Evolutionary conservation across 192 early-diverging fungal genomes (phyloP).

Genomic region (Allomyces arbusculus): DNA sequence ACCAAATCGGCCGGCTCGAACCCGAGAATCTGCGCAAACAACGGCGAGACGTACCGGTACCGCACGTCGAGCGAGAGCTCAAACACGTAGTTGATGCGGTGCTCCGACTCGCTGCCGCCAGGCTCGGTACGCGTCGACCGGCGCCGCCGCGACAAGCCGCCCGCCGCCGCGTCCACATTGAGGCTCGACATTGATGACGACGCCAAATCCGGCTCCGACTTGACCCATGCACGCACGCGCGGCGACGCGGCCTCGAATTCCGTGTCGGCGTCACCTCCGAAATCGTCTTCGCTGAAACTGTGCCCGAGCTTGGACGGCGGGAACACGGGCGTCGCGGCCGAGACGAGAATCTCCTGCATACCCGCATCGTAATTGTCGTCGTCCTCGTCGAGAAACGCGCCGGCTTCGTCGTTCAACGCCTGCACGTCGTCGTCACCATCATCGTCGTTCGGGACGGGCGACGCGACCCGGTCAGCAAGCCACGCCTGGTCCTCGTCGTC

Average conservation of each 20-base stretch:
- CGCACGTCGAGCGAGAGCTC: neutral
- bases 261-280: neutral
- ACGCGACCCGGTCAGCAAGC: neutral
- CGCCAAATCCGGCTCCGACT: neutral
- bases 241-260: too few species aligned
- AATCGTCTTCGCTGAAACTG: neutral
- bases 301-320: neutral
- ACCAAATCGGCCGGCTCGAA: neutral
- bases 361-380: slow-evolving; percentile 4
- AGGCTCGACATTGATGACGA: too few species aligned
- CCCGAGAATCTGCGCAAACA: too few species aligned
- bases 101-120: neutral
- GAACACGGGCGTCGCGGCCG: too few species aligned
- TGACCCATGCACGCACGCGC: too few species aligned
- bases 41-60: neutral
- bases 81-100: neutral
- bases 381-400: neutral
- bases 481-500: slow-evolving; percentile 4
- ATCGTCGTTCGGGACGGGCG: neutral
- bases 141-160: neutral
- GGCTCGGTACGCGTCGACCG: slow-evolving; percentile 9
- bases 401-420: neutral
- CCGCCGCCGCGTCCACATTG: neutral
- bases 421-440: neutral
- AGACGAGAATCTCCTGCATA: neutral